phyloP scores from a whole-genome alignment of 805 yeast species.

The Ogataea pilisensis region DNA sequence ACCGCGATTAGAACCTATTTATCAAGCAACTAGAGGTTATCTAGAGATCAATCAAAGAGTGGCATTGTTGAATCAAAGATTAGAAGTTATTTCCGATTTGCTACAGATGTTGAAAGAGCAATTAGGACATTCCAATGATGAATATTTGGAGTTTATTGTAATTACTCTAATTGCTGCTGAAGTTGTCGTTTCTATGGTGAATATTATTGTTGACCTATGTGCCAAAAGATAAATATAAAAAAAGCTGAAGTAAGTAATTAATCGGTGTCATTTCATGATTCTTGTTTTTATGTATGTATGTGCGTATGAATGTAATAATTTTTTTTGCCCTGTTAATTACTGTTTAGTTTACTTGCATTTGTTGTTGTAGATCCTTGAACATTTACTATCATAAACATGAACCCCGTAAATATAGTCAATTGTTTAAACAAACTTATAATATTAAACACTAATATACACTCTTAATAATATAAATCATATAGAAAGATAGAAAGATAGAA shows the following conservation, averaged over 20 bases:
- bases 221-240: conserved; percentile 16
- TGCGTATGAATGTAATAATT: no score
- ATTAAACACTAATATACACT: conserved; percentile 28
- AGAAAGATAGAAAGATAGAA: conserved; percentile 10
- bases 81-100: conserved; percentile 90
- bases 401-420: background rate
- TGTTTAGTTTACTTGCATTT: no score
- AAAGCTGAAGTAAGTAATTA: no score
- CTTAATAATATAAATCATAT: conserved; percentile 13
- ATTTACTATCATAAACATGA: no score
- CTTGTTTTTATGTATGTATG: no score
- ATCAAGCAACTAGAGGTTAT: conserved; percentile 95
- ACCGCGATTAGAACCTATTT: conserved; percentile 95
- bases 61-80: conserved; percentile 79
- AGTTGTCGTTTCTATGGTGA: conserved; percentile 81
- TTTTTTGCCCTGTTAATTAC: no score
- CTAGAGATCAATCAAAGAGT: conserved; percentile 94
- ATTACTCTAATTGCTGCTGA: conserved; percentile 89
- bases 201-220: conserved; percentile 48
- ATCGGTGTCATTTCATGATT: no score
- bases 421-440: conserved; percentile 14
- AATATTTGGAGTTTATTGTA: conserved; percentile 85
- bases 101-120: conserved; percentile 96
- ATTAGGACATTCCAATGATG: conserved; percentile 91
- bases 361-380: no score